These are phyloP conservation scores for Salix caprea DNA, from an alignment of 345 rosid species.

Conservation along the genomic window DNA sequence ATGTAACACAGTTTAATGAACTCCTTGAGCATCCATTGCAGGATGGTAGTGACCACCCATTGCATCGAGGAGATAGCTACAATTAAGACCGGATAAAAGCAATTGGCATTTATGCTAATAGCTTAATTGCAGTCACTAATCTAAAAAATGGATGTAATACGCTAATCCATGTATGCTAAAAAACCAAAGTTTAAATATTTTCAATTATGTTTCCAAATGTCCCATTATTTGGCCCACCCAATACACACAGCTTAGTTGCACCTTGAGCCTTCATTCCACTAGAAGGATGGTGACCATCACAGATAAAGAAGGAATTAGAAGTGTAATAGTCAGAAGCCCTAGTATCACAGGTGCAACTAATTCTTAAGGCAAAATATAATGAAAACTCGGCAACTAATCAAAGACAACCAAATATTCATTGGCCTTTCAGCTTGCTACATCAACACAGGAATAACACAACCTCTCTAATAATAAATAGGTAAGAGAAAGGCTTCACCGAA, in stretches of 20 bases:
- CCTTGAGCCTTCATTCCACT: not conserved
- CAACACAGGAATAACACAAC: not conserved
- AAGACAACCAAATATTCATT: not conserved
- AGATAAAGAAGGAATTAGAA: not conserved
- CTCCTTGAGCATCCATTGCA: not conserved
- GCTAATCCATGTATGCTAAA: not conserved
- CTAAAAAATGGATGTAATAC: not conserved
- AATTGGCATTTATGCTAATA: not conserved
- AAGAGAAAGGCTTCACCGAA: not conserved
- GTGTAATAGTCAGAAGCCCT: not conserved
- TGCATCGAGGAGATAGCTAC: not conserved
- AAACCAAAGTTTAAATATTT: not conserved
- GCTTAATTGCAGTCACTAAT: not conserved
- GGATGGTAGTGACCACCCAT: not conserved
- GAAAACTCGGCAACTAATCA: not conserved
- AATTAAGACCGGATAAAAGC: not conserved
- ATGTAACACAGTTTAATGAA: not conserved
- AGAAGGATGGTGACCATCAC: not conserved
- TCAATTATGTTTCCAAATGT: not conserved
- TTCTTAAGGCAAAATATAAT: not conserved
- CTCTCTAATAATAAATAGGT: not conserved
- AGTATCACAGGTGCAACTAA: not conserved
- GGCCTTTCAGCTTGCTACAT: not conserved
- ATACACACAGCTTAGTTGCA: not conserved
- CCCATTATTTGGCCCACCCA: not conserved